phyloP scores from a whole-genome alignment of 1,284 basidiomycete genomes.

The Mycosarcoma mackinlayi region DNA sequence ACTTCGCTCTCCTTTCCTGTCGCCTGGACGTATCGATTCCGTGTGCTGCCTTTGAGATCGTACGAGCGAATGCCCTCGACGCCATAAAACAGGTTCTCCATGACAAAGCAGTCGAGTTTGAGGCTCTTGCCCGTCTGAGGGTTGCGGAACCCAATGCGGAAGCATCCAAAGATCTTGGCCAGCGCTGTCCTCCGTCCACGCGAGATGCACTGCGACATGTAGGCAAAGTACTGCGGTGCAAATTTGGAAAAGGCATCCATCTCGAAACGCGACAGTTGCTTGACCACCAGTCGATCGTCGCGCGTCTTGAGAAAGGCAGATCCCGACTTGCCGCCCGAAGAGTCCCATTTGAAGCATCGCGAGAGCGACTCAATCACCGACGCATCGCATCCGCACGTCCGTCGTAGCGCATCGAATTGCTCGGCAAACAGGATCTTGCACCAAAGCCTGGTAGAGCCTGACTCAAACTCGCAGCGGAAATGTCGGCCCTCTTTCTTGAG shows the following conservation, averaged over 20 bases:
- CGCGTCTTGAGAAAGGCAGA: constrained; percentile 87
- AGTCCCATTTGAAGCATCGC: constrained; percentile 95
- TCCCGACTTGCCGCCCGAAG: constrained; percentile 94
- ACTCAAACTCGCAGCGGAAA: constrained; percentile 66
- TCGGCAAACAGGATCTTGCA: constrained; percentile 96
- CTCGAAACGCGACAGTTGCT: constrained; percentile 91
- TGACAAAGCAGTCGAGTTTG: constrained; percentile 94
- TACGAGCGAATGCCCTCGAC: constrained; percentile 79
- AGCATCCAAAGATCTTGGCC: constrained; percentile 97
- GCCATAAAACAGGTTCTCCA: constrained; percentile 96
- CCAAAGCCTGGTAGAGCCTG: constrained; percentile 84
- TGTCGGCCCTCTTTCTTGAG: constrained; percentile 62
- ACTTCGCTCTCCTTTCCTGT: constrained; percentile 90
- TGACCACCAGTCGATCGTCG: constrained; percentile 99
- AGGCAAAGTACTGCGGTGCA: constrained; percentile 96
- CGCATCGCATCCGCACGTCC: constrained; percentile 91
- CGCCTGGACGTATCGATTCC: constrained; percentile 77
- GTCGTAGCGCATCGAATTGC: constrained; percentile 92
- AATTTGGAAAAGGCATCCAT: constrained; percentile 96
- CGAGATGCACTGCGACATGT: constrained; percentile 76
- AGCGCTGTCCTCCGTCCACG: constrained; percentile 87
- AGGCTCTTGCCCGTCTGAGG: constrained; percentile 80
- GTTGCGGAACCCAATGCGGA: constrained; percentile 92
- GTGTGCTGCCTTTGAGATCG: constrained; percentile 66
- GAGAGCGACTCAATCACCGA: constrained; percentile 93